Base-by-base conservation (phyloP, 2,329 filamentous ascomycete genomes). In the Meredithiella fracta region DNA sequence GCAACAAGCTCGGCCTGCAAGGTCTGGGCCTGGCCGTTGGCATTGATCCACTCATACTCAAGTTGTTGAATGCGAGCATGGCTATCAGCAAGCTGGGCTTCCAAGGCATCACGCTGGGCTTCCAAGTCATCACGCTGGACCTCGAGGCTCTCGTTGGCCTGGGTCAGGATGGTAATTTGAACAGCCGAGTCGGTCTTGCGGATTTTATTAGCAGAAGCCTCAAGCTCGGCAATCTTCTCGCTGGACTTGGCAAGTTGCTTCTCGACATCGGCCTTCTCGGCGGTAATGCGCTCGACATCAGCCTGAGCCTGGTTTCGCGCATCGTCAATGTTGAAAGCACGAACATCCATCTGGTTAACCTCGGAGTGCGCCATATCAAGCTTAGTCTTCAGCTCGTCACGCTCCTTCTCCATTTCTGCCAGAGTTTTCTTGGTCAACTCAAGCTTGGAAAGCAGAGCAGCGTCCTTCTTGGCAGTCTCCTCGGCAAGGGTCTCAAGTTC, bases 81-180 rank as follows among this genome's bases (percentile, higher is more conserved):
- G 9, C 23, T 22, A 3, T 52, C 47, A 1, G 47, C 40, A 17
- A 58, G 38, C 53, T 58, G 53, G 5, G 49, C 31, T 22, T 54
- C 51, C 22, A 51, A 15, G 25, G 25, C 25, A 20, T 37, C 26
- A 9, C 29, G 25, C 25, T 31, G 25, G 3, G 9, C 23, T 20
- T 56, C 37, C 8, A 58, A 40, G 3, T 38, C 17, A 3, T 58
- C 56, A n/a, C 29, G 25, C 25, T 31, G 25, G 3, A 17, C 23
- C 29, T 56, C 37, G 15, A 58, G 49, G 3, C 44, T 22, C 6
- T 58, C 56, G 14, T 58, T 58, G 22, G 53, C 56, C 25, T 58
- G 56, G 6, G 34, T 47, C 11, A 58, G 40, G 3, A 47, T 52
- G 17, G 53, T 47, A 52, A 58, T 47, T 20, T 58, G 52, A 1